Base-by-base conservation (phyloP, 192 early-diverging fungal species). In the Chytriomyces sp. region DNA sequence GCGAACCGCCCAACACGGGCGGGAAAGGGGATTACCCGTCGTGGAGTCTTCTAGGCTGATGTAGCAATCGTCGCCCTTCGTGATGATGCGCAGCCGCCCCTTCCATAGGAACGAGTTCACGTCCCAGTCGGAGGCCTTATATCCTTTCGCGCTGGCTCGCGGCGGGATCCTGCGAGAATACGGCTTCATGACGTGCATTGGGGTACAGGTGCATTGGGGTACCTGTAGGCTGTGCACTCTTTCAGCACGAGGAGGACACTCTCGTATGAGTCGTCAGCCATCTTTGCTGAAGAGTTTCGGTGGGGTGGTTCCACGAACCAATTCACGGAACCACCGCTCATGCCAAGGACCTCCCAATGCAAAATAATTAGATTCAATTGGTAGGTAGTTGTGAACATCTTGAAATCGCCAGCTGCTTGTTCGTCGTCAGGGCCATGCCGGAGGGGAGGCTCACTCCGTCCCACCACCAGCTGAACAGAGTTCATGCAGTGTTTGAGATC, bases 111-210 rank as follows among this genome's bases (percentile, higher is more conserved):
- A 89, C 28, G 88, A 82, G 12, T 81, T 86, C 10, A 91, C 88
- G 75, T 93, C 91, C 93, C 93, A 94, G 74, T 95, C 92, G 4
- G 82, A 74, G 26, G 93, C 93, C 58, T 83, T 82, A 72, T 90
- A 91, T 36, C 89, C 89, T 71, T 81, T 81, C 34, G 89, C 85
- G 31, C 87, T 84, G 26, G 79, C 70, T 61, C 91, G 77, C 39
- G 93, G 91, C 12, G 92, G 92, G 63, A 94, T 85, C 64, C 86
- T 88, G 72, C 83, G 85, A 25, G 28, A n/a, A 52, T 72, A 22
- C 39, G 61, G 32, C 22, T 58, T 59, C 39, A 33, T 25, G 14
- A 31, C 38, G 62, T 49, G 0, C 26, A 52, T 28, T 75, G 25
- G 14, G 30, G 1, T 4, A 14, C 28, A 59, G 22, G 33, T n/a